Base-by-base conservation (phyloP, 2,329 filamentous ascomycete species). In the Paraphoma sp. region DNA sequence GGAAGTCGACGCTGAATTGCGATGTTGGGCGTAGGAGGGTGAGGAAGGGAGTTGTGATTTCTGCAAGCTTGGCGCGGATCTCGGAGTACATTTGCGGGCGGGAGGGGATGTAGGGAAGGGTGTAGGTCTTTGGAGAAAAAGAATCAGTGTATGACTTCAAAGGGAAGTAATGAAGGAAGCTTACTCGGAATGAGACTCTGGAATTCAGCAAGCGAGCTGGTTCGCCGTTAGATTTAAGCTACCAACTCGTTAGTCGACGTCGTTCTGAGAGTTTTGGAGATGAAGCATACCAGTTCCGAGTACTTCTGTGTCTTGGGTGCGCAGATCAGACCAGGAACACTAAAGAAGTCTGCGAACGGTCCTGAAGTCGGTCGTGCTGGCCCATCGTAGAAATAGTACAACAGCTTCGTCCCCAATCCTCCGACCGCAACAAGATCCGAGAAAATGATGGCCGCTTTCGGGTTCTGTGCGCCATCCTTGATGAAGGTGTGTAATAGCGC, bases 401-500 rank as follows among this genome's bases (percentile, higher is more conserved):
- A 40, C 11, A 64, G 9, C n/a, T 53, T 63, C 2, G 52, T 45
- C 16, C 53, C 53, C 28, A 51, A 17, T 2, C 55, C 61, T 40
- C 33, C 62, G 30, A 54, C 23, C 11, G 52, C 29, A 6, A 61
- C 18, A 4, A 66, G 38, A 44, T 67, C 54, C 3, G 66, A 57
- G 28, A 68, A 59, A 18, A 69, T 70, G 38, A 68, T 63, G 16
- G 63, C 63, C 30, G 68, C 60, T 48, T 67, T 70, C 9, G 63
- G 60, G n/a, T 70, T 65, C 10, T 60, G 51, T 12, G 68, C 69
- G 9, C 64, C 65, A 3, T 59, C 56, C 4, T 65, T 62, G 1
- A 70, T 58, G 42, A 76, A 77, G 14, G 72, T 59, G 56, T 78
- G 75, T 14, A 78, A 59, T 6, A 71, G 72, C 29, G 62, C 63